Evolutionary conservation across 257 asterid genomes (phyloP).

Genomic region (Nicotiana attenuata): DNA sequence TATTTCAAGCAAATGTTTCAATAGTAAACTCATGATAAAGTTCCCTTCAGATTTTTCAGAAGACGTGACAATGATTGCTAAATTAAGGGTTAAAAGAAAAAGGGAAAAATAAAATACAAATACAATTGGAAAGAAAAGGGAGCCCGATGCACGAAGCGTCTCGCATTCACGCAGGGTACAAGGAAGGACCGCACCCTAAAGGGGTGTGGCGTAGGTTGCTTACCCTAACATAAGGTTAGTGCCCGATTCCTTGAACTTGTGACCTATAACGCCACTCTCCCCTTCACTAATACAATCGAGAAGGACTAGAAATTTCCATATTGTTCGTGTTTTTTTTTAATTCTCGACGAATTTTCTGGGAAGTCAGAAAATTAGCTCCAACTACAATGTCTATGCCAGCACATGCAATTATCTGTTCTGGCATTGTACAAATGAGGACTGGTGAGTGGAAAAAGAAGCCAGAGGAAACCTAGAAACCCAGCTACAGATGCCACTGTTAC

Average conservation of each 20-base stretch:
- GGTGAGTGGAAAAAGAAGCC: conserved; percentile 67
- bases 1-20: background rate
- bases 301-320: background rate
- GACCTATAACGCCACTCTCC: too few relatives aligned
- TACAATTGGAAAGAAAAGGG: background rate
- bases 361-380: conserved; percentile 36
- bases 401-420: conserved; percentile 47
- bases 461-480: conserved; percentile 57
- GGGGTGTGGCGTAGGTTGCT: too few relatives aligned
- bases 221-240: too few relatives aligned
- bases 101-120: background rate
- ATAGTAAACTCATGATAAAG: background rate
- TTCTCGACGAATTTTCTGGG: background rate
- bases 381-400: conserved; percentile 75
- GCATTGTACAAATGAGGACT: conserved; percentile 49
- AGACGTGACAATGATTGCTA: background rate
- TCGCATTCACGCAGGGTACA: too few relatives aligned
- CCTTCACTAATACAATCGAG: background rate
- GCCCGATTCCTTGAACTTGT: too few relatives aligned
- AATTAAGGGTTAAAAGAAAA: background rate
- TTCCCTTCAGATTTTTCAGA: background rate
- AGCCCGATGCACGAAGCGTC: too few relatives aligned
- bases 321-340: background rate
- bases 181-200: too few relatives aligned
- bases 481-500: conserved; percentile 43